Evolutionary conservation across 2,329 filamentous ascomycete species (phyloP).

Genomic region (Pyrenophora graminea): DNA sequence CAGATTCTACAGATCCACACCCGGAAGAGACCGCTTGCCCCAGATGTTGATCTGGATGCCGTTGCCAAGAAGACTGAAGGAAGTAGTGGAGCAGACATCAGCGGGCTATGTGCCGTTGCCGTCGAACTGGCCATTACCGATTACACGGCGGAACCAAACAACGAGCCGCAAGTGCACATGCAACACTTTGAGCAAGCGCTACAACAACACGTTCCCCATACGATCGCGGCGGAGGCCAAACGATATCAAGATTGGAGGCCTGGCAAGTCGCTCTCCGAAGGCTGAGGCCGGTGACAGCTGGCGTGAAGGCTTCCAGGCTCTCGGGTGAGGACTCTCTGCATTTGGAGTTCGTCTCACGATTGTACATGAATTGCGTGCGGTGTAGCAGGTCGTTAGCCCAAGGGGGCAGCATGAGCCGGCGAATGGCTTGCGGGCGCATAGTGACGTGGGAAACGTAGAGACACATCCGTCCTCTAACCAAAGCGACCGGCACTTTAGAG

Average conservation of each 20-base stretch:
- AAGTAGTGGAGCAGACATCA: constrained; percentile 84
- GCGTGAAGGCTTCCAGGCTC: background rate
- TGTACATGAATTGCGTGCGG: too few species aligned
- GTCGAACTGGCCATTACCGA: constrained; percentile 44
- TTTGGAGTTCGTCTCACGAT: background rate
- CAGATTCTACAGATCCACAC: constrained; percentile 76
- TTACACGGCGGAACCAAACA: constrained; percentile 29
- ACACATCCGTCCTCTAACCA: too few species aligned
- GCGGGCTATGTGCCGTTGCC: constrained; percentile 56
- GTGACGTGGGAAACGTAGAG: too few species aligned
- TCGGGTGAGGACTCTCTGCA: background rate
- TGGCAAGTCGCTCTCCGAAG: constrained; percentile 36
- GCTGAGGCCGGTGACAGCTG: constrained; percentile 5
- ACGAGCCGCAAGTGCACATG: constrained; percentile 46
- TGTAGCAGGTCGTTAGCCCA: too few species aligned
- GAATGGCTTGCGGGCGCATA: too few species aligned
- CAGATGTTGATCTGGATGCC: constrained; percentile 67
- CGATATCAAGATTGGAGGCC: constrained; percentile 49
- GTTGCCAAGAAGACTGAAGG: constrained; percentile 71
- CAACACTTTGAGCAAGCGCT: constrained; percentile 55
- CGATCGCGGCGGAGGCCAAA: constrained; percentile 49
- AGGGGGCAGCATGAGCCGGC: too few species aligned
- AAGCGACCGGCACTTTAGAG: too few species aligned
- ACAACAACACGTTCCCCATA: constrained; percentile 48
- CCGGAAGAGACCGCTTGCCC: constrained; percentile 61